phyloP scores from a whole-genome alignment of 345 rosid species.

The Melastoma malabathricum region DNA sequence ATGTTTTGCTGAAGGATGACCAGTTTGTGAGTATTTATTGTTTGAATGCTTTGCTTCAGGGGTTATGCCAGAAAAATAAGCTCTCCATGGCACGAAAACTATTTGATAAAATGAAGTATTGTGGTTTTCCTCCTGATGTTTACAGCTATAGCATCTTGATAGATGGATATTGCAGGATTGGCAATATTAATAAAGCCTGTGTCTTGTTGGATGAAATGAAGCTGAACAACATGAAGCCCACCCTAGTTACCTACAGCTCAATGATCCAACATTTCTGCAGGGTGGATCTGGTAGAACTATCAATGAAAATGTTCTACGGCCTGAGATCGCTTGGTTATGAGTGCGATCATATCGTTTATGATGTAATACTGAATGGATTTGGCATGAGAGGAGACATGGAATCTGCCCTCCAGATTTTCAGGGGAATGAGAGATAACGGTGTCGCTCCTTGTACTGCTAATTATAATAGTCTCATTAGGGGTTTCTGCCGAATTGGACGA shows the following conservation, averaged over 20 bases:
- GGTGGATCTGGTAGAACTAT: conserved; percentile 16
- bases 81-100: conserved; percentile 18
- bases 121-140: conserved; percentile 21
- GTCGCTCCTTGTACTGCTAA: conserved; percentile 18
- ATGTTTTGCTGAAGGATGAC: conserved; percentile 12
- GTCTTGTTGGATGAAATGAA: conserved; percentile 31
- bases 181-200: conserved; percentile 21
- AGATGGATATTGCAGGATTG: conserved; percentile 35
- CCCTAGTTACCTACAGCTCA: conserved; percentile 26
- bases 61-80: conserved; percentile 36
- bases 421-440: conserved; percentile 24
- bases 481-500: conserved; percentile 31
- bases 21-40: conserved; percentile 25
- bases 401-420: conserved; percentile 22
- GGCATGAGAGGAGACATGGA: conserved; percentile 21
- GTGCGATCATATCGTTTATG: conserved; percentile 21
- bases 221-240: conserved; percentile 17
- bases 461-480: conserved; percentile 21
- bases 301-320: conserved; percentile 13
- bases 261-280: conserved; percentile 20
- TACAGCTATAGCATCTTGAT: conserved; percentile 40
- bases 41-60: conserved; percentile 40
- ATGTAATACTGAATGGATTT: conserved; percentile 25
- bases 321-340: conserved; percentile 22
- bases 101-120: conserved; percentile 34